phyloP scores from a whole-genome alignment of 495 filamentous ascomycete genomes.

The Daldinia loculata region DNA sequence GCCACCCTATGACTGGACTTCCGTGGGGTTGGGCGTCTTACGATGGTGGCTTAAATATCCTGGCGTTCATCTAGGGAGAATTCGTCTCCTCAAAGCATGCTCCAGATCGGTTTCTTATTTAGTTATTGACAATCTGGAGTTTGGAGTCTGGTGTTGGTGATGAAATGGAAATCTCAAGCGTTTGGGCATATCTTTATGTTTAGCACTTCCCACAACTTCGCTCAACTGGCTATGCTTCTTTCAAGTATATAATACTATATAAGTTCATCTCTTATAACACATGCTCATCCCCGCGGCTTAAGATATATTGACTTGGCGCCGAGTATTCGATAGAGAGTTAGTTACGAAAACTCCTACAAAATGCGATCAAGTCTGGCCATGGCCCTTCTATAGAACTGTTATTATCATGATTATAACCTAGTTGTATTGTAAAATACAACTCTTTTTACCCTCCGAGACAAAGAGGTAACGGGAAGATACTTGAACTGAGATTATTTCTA shows the following conservation, averaged over 20 bases:
- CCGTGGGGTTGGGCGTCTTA: background rate
- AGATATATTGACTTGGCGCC: background rate
- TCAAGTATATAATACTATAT: background rate
- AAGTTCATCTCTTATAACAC: background rate
- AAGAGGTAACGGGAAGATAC: no score
- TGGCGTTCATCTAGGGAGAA: background rate
- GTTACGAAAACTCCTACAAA: no score
- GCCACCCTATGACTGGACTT: background rate
- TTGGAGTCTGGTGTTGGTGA: background rate
- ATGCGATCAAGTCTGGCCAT: no score
- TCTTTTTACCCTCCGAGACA: no score
- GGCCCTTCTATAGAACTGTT: no score
- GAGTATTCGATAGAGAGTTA: no score
- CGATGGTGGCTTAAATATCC: background rate
- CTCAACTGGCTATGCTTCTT: background rate
- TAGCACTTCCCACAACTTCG: background rate
- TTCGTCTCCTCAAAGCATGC: background rate
- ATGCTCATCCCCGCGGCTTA: background rate
- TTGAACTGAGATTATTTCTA: background rate
- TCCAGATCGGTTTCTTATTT: background rate
- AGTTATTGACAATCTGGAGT: background rate
- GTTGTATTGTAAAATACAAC: no score
- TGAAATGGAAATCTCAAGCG: background rate
- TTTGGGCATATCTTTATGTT: background rate
- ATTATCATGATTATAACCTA: no score